These are phyloP conservation scores for Podospora pseudopauciseta DNA, from an alignment of 495 filamentous ascomycete species.

Conservation along the genomic window DNA sequence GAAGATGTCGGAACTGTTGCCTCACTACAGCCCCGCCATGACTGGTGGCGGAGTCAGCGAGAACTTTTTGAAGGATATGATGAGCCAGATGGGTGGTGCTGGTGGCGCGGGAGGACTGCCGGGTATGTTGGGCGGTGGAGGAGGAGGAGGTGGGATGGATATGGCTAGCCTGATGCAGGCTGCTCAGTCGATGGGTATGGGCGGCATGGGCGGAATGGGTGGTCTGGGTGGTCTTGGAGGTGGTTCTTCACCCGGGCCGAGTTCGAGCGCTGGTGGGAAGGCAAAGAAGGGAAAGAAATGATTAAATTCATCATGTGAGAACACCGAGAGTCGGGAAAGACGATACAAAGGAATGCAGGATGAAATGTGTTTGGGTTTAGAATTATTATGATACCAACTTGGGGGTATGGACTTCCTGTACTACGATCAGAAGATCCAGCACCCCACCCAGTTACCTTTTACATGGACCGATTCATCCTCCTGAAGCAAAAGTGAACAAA, in stretches of 20 bases:
- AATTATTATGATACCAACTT: slow-evolving; percentile 5
- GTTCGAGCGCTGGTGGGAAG: slow-evolving; percentile 20
- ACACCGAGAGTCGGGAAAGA: neutral
- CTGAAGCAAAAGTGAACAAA: neutral
- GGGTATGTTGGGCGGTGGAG: neutral
- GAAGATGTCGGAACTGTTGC: slow-evolving; percentile 82
- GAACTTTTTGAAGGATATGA: slow-evolving; percentile 95
- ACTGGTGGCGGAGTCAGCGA: slow-evolving; percentile 93
- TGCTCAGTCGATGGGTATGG: slow-evolving; percentile 36
- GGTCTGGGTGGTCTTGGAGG: slow-evolving; percentile 21
- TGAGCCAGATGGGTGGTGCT: slow-evolving; percentile 78
- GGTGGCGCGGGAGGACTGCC: slow-evolving; percentile 37
- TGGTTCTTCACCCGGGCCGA: slow-evolving; percentile 23
- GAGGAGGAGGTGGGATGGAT: slow-evolving; percentile 33
- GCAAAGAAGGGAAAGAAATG: slow-evolving; percentile 49
- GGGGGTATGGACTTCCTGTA: neutral
- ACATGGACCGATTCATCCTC: neutral
- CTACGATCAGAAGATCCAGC: neutral
- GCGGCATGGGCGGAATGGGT: slow-evolving; percentile 26
- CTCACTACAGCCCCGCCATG: slow-evolving; percentile 81
- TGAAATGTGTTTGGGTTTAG: neutral
- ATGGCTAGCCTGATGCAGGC: slow-evolving; percentile 17
- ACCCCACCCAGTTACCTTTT: neutral
- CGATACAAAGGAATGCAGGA: neutral
- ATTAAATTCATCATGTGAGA: neutral